Evolutionary conservation across 176 grass and related monocot genomes (phyloP).

Genomic region (Puya raimondii): DNA sequence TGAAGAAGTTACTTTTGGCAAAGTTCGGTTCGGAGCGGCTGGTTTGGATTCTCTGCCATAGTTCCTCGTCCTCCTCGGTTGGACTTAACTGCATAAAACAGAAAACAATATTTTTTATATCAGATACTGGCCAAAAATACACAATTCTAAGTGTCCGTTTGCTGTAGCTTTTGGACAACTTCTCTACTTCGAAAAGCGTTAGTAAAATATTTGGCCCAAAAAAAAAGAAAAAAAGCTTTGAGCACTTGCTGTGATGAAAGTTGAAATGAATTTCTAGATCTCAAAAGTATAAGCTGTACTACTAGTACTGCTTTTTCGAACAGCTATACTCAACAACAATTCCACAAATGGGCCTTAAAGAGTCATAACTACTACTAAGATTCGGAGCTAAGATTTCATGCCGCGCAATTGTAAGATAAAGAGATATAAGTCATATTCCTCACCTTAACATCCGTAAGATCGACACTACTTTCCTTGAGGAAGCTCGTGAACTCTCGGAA

Average conservation of each 20-base stretch:
- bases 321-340: slow-evolving; percentile 1
- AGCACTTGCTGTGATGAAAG: too few relatives aligned
- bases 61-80: slow-evolving; percentile 49
- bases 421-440: slow-evolving; percentile 1
- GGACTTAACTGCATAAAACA: slow-evolving; percentile 49
- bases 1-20: slow-evolving; percentile 3
- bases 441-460: slow-evolving; percentile 82
- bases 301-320: too few relatives aligned
- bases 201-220: neutral
- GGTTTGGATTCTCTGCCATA: slow-evolving; percentile 14
- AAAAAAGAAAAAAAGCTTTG: neutral
- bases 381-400: neutral
- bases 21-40: slow-evolving; percentile 23
- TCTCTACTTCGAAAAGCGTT: neutral
- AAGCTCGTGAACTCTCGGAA: slow-evolving; percentile 79
- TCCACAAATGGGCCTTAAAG: neutral
- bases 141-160: neutral
- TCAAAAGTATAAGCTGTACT: too few relatives aligned
- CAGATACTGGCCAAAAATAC: neutral
- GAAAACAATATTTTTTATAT: neutral
- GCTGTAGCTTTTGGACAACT: neutral
- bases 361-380: neutral
- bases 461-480: slow-evolving; percentile 53
- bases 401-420: too few relatives aligned
- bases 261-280: too few relatives aligned